These are phyloP conservation scores for Paraphaeosphaeria sporulosa DNA, from an alignment of 2,329 filamentous ascomycete species.

Conservation along the genomic window DNA sequence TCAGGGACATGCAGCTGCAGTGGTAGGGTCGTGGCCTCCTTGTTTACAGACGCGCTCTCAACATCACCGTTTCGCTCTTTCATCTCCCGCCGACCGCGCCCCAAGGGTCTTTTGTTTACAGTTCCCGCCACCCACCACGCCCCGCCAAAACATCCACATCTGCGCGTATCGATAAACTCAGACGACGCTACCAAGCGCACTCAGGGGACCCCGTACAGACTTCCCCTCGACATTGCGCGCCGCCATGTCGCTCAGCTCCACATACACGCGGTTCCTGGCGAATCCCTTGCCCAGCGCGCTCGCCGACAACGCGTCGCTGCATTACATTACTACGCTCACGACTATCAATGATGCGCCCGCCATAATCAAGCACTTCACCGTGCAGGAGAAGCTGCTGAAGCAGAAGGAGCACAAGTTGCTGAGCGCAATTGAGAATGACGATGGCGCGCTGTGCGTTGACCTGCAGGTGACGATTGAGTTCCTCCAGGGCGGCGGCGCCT, in stretches of 20 bases:
- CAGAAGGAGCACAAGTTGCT: conserved; percentile 84
- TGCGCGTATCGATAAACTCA: conserved; percentile 17
- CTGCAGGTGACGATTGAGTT: conserved; percentile 87
- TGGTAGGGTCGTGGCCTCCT: conserved; percentile 5
- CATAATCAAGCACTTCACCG: conserved; percentile 82
- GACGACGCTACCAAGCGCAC: not conserved
- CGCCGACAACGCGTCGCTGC: conserved; percentile 57
- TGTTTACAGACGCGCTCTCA: conserved; percentile 13
- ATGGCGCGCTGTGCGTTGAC: conserved; percentile 74
- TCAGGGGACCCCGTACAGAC: conserved; percentile 6
- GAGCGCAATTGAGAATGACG: conserved; percentile 73
- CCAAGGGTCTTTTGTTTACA: conserved; percentile 12
- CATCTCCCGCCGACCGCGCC: not conserved
- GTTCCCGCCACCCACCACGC: not conserved
- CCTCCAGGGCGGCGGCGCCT: conserved; percentile 79
- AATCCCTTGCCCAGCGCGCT: conserved; percentile 53
- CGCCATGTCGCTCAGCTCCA: conserved; percentile 49
- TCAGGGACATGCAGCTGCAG: conserved; percentile 3
- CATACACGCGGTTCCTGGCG: conserved; percentile 56
- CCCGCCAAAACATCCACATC: conserved; percentile 4
- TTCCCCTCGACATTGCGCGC: conserved; percentile 11
- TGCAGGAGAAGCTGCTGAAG: conserved; percentile 75
- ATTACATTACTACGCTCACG: conserved; percentile 91
- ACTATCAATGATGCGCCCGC: conserved; percentile 73
- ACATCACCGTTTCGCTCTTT: not conserved